Base-by-base conservation (phyloP, 169 alveolate genomes). In the Eimeria falciformis region DNA sequence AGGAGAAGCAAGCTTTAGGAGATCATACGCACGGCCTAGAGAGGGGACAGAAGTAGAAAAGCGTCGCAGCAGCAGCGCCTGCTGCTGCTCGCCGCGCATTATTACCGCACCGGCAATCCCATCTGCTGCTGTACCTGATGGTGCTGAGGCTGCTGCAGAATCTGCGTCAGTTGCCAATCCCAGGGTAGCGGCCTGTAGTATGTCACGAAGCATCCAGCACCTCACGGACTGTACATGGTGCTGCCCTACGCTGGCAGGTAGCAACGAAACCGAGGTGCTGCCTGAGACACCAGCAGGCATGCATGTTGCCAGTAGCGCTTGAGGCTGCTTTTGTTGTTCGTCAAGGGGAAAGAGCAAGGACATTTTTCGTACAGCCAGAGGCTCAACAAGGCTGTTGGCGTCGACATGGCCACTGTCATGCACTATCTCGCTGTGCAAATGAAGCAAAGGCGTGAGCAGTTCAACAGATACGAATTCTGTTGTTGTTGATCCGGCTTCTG, bases 171-270 rank as follows among this genome's bases (percentile, higher is more conserved):
- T 1, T n/a, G 50, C 5, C 7, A 18, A 25, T 25, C 2, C 14
- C 23, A 83, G 66, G 23, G 47, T 37, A 27, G 81, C 81, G 1
- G 78, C 91, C 62, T 83, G 79, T 27, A 83, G 81, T 81, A 83
- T 29, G 68, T 65, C 91, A 37, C 91, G 81, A 25, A 83, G 82
- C 91, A 83, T 78, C 91, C 91, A 83, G 23, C 82, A 66, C 81
- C 62, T 58, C 37, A 56, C 81, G 14, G 91, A 29, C 81, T 40
- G 91, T 18, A 27, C 77, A 53, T 50, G 66, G 68, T 62, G 91
- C 53, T 40, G 91, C 47, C 91, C 69, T 58, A 65, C n/a, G 68
- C 33, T 46, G 43, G 62, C 58, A 23, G 81, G 81, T 50, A 65
- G 68, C 62, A 83, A 21, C n/a, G 62, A 56, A 0, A 2, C 62